Evolutionary conservation across 108 stramenopile species (phyloP).

Genomic region (Conticribra weissflogii): DNA sequence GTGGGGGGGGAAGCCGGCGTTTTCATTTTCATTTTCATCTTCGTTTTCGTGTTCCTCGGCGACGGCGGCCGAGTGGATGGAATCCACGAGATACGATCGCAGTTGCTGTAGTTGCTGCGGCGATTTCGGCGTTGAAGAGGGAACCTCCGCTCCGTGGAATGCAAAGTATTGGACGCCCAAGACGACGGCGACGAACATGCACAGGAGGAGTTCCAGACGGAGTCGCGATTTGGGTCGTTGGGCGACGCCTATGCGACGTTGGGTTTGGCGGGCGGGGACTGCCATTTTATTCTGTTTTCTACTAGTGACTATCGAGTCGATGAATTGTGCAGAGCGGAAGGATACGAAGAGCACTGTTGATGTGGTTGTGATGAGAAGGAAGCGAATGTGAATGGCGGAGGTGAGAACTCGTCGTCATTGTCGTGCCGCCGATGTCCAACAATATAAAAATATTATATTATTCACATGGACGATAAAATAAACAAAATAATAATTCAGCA

Average conservation of each 20-base stretch:
- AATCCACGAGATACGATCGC: not conserved
- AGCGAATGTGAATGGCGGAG: too few species aligned
- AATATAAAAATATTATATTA: too few species aligned
- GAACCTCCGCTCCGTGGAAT: not conserved
- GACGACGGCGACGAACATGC: not conserved
- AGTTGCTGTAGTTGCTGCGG: not conserved
- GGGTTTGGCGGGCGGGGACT: conserved; percentile 10
- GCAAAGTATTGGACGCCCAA: not conserved
- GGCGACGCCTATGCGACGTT: not conserved
- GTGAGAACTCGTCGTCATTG: too few species aligned
- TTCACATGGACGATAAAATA: too few species aligned
- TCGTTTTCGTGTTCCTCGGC: not conserved
- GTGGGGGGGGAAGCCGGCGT: conserved; percentile 26
- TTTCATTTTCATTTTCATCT: not conserved
- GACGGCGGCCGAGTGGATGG: not conserved
- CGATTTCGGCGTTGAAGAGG: not conserved
- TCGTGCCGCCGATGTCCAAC: too few species aligned
- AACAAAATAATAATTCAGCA: too few species aligned
- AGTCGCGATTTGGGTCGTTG: not conserved
- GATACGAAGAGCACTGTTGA: too few species aligned
- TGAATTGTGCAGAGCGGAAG: too few species aligned
- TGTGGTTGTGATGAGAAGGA: too few species aligned
- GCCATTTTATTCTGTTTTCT: conserved; percentile 1
- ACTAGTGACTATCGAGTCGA: too few species aligned
- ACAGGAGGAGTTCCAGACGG: conserved; percentile 1